Percentiles rank a stretch among this genome's conserved stretches.
These are phyloP conservation scores for Suillus americanus DNA, from an alignment of 768 basidiomycete genomes.

Conservation along the genomic window DNA sequence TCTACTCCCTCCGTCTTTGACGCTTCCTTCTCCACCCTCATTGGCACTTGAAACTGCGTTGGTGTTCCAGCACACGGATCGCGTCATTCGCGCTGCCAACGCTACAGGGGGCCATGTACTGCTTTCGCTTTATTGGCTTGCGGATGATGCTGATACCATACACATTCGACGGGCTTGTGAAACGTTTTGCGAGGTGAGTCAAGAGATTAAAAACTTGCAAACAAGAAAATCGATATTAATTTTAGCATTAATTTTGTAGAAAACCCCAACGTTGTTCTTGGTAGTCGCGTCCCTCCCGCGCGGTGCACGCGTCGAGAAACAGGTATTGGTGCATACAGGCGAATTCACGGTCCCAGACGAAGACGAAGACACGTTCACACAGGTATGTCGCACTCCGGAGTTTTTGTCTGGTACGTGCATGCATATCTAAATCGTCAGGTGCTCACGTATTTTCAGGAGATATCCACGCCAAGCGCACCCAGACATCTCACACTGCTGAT, in stretches of 20 bases:
- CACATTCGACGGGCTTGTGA: slow-evolving; percentile 42
- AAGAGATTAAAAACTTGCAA: neutral
- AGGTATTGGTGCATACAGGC: slow-evolving; percentile 71
- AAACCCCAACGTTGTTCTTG: slow-evolving; percentile 54
- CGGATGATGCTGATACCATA: slow-evolving; percentile 36
- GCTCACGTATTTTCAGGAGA: neutral
- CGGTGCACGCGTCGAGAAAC: slow-evolving; percentile 72
- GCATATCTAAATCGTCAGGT: neutral
- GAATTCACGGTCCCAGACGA: slow-evolving; percentile 44
- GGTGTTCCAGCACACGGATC: slow-evolving; percentile 74
- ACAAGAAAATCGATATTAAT: neutral
- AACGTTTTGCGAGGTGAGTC: slow-evolving; percentile 20
- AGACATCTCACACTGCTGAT: slow-evolving; percentile 35
- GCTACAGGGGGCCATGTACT: slow-evolving; percentile 61
- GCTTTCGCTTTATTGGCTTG: slow-evolving; percentile 73
- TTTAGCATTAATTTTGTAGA: slow-evolving; percentile 16
- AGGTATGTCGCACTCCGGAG: slow-evolving; percentile 36
- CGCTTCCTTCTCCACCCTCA: slow-evolving; percentile 51
- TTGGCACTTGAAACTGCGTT: slow-evolving; percentile 69
- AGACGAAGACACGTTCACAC: slow-evolving; percentile 42
- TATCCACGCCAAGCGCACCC: neutral
- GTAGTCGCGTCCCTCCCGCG: slow-evolving; percentile 69
- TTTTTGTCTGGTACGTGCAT: slow-evolving; percentile 40
- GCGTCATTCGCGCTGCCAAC: slow-evolving; percentile 60
- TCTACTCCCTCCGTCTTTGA: slow-evolving; percentile 71